phyloP scores from a whole-genome alignment of 768 basidiomycete genomes.

The Psilocybe cubensis region DNA sequence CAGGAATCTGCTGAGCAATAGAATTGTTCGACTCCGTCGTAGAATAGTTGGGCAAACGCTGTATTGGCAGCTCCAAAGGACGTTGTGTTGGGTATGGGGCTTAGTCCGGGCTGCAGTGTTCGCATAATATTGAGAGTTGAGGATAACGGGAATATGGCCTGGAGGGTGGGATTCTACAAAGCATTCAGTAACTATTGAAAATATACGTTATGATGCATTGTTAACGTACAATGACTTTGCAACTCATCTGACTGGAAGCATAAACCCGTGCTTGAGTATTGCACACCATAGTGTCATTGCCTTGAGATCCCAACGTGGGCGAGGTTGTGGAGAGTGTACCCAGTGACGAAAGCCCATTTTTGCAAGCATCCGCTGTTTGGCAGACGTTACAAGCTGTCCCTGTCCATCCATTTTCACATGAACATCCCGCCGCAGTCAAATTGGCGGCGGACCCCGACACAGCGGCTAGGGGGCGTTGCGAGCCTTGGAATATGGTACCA shows the following conservation, averaged over 20 bases:
- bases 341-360: slow-evolving; percentile 55
- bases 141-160: slow-evolving; percentile 69
- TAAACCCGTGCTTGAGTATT: slow-evolving; percentile 72
- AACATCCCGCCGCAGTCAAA: slow-evolving; percentile 66
- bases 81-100: slow-evolving; percentile 66
- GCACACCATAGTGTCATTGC: slow-evolving; percentile 71
- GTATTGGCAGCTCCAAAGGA: slow-evolving; percentile 57
- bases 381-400: slow-evolving; percentile 87
- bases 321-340: slow-evolving; percentile 35
- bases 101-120: slow-evolving; percentile 67
- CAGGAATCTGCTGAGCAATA: slow-evolving; percentile 79
- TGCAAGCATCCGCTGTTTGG: slow-evolving; percentile 65
- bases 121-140: slow-evolving; percentile 82
- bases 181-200: neutral
- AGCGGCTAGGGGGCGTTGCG: slow-evolving; percentile 54
- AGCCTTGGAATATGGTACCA: slow-evolving; percentile 79
- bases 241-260: slow-evolving; percentile 83
- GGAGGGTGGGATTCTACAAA: slow-evolving; percentile 80
- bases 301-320: slow-evolving; percentile 27
- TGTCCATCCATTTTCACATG: slow-evolving; percentile 75
- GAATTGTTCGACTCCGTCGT: slow-evolving; percentile 87
- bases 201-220: neutral
- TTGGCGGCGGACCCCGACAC: slow-evolving; percentile 58
- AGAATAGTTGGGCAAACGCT: slow-evolving; percentile 74
- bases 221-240: slow-evolving; percentile 74